Base-by-base conservation (phyloP, 1,284 basidiomycete species). In the Mrakiaceae sp. region DNA sequence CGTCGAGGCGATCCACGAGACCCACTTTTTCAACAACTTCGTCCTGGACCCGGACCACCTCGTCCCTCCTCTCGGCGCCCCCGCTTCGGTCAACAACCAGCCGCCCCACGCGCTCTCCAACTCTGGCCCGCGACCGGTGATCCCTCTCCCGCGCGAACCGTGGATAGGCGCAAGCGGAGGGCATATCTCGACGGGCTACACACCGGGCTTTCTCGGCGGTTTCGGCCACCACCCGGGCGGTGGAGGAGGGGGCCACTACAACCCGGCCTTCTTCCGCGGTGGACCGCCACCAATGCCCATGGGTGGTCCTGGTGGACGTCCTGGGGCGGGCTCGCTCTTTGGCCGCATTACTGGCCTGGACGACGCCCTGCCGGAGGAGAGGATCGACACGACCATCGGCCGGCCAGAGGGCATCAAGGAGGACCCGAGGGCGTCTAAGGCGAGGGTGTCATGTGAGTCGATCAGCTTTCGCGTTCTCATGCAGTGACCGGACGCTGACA, bases 1-100 rank as follows among this genome's bases (percentile, higher is more conserved):
- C 9, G 83, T 90, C 65, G 67, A 71, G 12, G 74, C 73, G 68
- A 67, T 76, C 47, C 76, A 76, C 55, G 71, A 75, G 89, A 76
- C 92, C 67, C 83, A 87, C 47, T 88, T 87, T 74, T 91, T 91
- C 79, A 95, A 96, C 77, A 90, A 88, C 74, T 96, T 93, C 73
- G 88, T 88, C 44, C 83, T 95, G 66, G 92, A 96, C 77, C 93
- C 92, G 62, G 87, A 92, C 71, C 88, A 86, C 69, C 87, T 94
- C 64, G 88, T 90, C 72, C 90, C 90, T 2, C 71, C 68, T 46
- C 62, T 69, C 39, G 70, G 70, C n/a, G 72, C 74, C 3, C 73
- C 73, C 2, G 76, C 75, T 5, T 73, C 75, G 1, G 71, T 77
- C 58, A 70, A 77, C 64, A 74, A 77, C 67, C 69, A 2, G 71